A percentile compares a stretch with the other conserved stretches of the same genome.
These are phyloP conservation scores for Solanum paucissectum DNA, from an alignment of 257 asterid genomes.

Conservation along the genomic window DNA sequence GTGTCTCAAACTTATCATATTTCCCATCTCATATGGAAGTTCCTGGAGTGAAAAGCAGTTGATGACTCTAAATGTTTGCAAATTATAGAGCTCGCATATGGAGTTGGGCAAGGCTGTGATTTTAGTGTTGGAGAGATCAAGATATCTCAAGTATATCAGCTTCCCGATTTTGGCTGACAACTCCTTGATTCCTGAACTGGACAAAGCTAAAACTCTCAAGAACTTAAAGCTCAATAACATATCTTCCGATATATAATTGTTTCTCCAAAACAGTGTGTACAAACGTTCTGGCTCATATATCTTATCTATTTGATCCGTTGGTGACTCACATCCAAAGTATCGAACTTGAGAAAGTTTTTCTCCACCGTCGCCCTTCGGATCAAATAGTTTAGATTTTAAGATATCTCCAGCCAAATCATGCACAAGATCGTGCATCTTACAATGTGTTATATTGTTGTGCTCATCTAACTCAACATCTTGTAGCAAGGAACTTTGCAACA, in stretches of 20 bases:
- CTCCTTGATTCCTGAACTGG: background rate
- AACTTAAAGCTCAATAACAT: background rate
- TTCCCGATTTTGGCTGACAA: background rate
- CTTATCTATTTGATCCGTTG: background rate
- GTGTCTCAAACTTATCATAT: conserved; percentile 3
- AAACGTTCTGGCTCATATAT: background rate
- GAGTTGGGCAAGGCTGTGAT: conserved; percentile 1
- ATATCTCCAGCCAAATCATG: conserved; percentile 11
- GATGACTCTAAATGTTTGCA: conserved; percentile 7
- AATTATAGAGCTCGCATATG: background rate
- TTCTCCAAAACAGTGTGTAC: background rate
- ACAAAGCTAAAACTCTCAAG: conserved; percentile 6
- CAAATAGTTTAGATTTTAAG: background rate
- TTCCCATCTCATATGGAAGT: conserved; percentile 1
- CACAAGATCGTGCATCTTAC: conserved; percentile 26
- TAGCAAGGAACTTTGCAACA: conserved; percentile 9
- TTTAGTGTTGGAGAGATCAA: background rate
- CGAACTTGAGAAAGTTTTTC: background rate
- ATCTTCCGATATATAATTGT: background rate
- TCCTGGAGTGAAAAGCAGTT: background rate
- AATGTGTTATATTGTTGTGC: background rate
- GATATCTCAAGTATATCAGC: conserved; percentile 7
- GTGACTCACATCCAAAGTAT: background rate
- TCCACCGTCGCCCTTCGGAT: background rate
- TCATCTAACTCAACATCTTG: background rate